Evolutionary conservation across 2,329 filamentous ascomycete species (phyloP).

Genomic region (Aquanectria penicillioides): DNA sequence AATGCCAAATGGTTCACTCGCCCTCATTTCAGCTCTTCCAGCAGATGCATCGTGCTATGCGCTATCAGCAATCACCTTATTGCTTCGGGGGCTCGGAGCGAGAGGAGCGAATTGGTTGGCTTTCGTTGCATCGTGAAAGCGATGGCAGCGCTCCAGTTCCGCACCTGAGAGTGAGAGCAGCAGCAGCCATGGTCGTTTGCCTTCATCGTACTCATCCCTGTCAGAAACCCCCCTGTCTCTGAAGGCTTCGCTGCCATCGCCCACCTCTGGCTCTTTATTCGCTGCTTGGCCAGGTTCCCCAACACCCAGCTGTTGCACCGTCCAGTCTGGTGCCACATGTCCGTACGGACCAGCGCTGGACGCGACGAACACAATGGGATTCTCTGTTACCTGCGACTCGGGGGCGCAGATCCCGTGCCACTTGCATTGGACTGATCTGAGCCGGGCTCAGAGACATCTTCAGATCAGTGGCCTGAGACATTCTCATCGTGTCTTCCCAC

Average conservation of each 20-base stretch:
- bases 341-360: conserved; percentile 10
- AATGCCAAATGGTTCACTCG: neutral
- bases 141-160: conserved; percentile 33
- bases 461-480: conserved; percentile 24
- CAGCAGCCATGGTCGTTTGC: conserved; percentile 10
- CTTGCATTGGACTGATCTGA: conserved; percentile 12
- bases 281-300: conserved; percentile 8
- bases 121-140: conserved; percentile 14
- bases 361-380: conserved; percentile 15
- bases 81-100: neutral
- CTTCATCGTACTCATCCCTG: conserved; percentile 21
- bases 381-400: conserved; percentile 1
- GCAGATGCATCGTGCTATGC: neutral
- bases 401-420: conserved; percentile 16
- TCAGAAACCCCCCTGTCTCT: conserved; percentile 29
- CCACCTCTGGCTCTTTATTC: conserved; percentile 23
- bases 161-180: conserved; percentile 7
- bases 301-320: conserved; percentile 9
- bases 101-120: conserved; percentile 12
- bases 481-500: conserved; percentile 1
- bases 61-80: neutral
- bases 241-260: conserved; percentile 26
- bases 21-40: neutral
- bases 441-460: conserved; percentile 22
- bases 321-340: conserved; percentile 27